A percentile compares a stretch with the other conserved stretches of the same genome.
Conservation (phyloP, 2,329 filamentous ascomycete genomes). For the Monilinia fructicola region DNA sequence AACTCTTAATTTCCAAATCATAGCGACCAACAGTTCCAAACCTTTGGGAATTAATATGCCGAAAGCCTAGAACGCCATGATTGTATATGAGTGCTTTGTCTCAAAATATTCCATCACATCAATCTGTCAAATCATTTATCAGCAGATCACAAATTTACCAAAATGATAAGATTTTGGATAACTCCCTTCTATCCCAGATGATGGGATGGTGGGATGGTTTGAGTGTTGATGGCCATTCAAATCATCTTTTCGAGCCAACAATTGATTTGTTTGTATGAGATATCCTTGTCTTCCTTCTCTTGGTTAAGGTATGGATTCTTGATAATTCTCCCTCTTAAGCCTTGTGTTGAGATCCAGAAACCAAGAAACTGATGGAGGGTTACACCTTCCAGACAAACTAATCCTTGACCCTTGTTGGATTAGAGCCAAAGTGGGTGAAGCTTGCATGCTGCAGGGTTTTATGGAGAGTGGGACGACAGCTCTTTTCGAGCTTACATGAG, state of each 20-base stretch:
- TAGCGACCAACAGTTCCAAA: neutral
- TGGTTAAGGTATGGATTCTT: too few species aligned
- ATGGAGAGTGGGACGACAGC: too few species aligned
- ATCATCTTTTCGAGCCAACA: neutral
- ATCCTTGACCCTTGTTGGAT: too few species aligned
- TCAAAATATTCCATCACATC: neutral
- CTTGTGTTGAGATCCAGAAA: neutral
- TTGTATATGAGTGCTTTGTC: neutral
- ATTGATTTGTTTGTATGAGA: neutral
- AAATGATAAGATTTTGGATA: neutral
- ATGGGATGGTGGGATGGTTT: too few species aligned
- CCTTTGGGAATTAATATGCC: neutral
- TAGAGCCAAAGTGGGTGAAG: neutral
- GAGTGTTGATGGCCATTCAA: neutral
- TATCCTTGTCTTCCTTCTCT: neutral
- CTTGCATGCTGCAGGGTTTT: constrained; percentile 13
- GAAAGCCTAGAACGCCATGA: neutral
- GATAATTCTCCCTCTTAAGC: neutral
- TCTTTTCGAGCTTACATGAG: too few species aligned
- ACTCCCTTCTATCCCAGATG: neutral
- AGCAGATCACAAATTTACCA: neutral
- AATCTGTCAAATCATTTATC: neutral
- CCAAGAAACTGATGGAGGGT: neutral
- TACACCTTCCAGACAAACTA: too few species aligned
- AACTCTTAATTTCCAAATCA: too few species aligned